A percentile compares a stretch with the other conserved stretches of the same genome.
Evolutionary conservation across 768 basidiomycete species (phyloP).

Genomic region (Boletus speciosus): DNA sequence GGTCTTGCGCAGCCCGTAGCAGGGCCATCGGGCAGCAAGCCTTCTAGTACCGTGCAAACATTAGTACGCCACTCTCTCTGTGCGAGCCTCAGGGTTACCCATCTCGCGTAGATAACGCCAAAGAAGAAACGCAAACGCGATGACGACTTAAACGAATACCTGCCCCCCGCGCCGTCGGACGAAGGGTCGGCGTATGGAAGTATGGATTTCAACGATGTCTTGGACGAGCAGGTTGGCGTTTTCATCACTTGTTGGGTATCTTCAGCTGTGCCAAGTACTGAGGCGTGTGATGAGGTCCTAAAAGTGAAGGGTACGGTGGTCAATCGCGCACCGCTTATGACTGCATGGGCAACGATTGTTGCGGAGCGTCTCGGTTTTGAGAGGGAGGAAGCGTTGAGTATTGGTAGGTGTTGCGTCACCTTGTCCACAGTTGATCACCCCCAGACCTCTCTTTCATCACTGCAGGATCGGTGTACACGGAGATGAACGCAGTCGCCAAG

Average conservation of each 20-base stretch:
- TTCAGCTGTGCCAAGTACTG: not conserved
- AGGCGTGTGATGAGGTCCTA: constrained; percentile 46
- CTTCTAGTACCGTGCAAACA: constrained; percentile 25
- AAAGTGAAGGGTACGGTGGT: constrained; percentile 59
- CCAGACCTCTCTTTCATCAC: not conserved
- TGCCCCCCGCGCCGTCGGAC: constrained; percentile 50
- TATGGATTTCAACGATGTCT: constrained; percentile 68
- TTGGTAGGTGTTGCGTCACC: constrained; percentile 52
- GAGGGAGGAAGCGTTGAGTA: constrained; percentile 85
- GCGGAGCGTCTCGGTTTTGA: constrained; percentile 85
- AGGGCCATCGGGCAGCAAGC: constrained; percentile 10
- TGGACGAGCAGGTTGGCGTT: constrained; percentile 64
- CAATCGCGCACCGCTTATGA: constrained; percentile 94
- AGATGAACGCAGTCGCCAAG: constrained; percentile 85
- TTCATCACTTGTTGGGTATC: not conserved
- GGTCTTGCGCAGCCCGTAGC: not conserved
- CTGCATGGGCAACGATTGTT: constrained; percentile 86
- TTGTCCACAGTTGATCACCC: not conserved
- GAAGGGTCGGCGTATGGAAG: constrained; percentile 50
- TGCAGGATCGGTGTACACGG: constrained; percentile 87
- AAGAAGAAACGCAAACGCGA: constrained; percentile 49
- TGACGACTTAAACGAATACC: constrained; percentile 51
- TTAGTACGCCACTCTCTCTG: constrained; percentile 25
- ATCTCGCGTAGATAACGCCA: constrained; percentile 38
- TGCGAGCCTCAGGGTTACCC: not conserved